phyloP scores from a whole-genome alignment of 495 filamentous ascomycete genomes.

The Lasiosphaeria hispida region DNA sequence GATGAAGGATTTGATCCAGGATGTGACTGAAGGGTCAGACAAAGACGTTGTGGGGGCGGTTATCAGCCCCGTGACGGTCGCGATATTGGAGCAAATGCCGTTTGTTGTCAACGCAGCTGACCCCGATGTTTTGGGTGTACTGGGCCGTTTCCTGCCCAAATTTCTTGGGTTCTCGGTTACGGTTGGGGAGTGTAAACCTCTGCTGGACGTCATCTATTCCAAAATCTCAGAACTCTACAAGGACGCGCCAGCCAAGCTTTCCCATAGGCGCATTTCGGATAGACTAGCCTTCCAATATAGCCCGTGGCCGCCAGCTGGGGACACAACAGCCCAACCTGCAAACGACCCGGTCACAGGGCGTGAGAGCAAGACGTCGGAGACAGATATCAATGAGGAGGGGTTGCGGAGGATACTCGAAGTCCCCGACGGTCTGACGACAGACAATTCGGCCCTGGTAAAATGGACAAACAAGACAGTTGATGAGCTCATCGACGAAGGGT shows the following conservation, averaged over 20 bases:
- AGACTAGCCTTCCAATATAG: constrained; percentile 17
- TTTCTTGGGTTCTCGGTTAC: constrained; percentile 41
- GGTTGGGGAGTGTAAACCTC: constrained; percentile 39
- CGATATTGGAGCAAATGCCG: constrained; percentile 73
- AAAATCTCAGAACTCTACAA: constrained; percentile 27
- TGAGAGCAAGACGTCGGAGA: background rate
- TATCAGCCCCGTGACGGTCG: constrained; percentile 55
- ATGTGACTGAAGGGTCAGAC: constrained; percentile 19
- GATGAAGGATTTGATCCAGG: constrained; percentile 36
- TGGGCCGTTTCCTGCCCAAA: constrained; percentile 58
- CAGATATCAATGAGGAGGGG: constrained; percentile 13
- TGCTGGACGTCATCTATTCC: constrained; percentile 34
- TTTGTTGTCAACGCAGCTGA: constrained; percentile 57
- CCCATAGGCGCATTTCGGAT: constrained; percentile 16
- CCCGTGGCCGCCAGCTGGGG: constrained; percentile 6
- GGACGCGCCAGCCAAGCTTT: constrained; percentile 10
- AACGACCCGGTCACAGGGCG: background rate
- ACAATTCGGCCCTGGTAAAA: constrained; percentile 57
- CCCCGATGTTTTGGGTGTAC: constrained; percentile 30
- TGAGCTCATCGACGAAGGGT: constrained; percentile 70
- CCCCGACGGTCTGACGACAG: constrained; percentile 39
- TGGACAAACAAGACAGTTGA: constrained; percentile 75
- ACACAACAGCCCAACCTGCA: background rate
- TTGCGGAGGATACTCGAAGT: constrained; percentile 37
- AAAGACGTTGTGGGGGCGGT: background rate